Evolutionary conservation across 768 basidiomycete genomes (phyloP), one percentile per base, ranked within the genome.

Genomic region (Hygrophorus russula): DNA sequence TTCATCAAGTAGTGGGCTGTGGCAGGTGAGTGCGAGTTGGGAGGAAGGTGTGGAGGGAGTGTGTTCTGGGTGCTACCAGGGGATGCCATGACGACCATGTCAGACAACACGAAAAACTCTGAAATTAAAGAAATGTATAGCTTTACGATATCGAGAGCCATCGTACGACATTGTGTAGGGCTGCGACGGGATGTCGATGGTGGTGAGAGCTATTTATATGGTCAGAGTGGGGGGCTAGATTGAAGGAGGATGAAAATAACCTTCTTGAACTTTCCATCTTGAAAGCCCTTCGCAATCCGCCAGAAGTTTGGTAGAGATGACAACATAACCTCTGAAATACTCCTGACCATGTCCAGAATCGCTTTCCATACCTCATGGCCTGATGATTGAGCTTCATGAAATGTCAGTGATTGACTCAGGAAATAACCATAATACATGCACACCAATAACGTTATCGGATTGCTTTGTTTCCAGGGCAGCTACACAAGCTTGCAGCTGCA

Each of bases 181-280:
- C 88, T 87, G 41, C 92, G 81, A 17, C 85, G 77, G 13, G 78
- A 75, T 11, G 70, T 67, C 8, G 68, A 46, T 42, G 57, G 54
- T 14, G 58, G 54, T 17, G 57, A 52, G 31, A 17, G n/a, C 41
- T 39, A 34, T 18, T 14, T 28, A 4, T n/a, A 13, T 1, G 5
- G 30, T 45, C 28, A 39, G 44, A 38, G 39, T 31, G 17, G 32
- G 17, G 33, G 12, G 2, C 7, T 31, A 10, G 7, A 42, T 17
- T 35, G 37, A 42, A 35, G 35, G 40, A 31, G 42, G 24, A 36
- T 40, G 20, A 28, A 40, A 56, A 64, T 44, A 42, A 92, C 92
- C 73, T 82, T 90, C 59, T 80, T 83, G 58, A 86, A 92, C 59
- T 87, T 91, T 4, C 96, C 94, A 34, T 96, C 92, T 65, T 93